Evolutionary conservation across 2,329 filamentous ascomycete species (phyloP), one percentile per base, ranked within the genome.

Genomic region (Ceratocystis smalleyi): DNA sequence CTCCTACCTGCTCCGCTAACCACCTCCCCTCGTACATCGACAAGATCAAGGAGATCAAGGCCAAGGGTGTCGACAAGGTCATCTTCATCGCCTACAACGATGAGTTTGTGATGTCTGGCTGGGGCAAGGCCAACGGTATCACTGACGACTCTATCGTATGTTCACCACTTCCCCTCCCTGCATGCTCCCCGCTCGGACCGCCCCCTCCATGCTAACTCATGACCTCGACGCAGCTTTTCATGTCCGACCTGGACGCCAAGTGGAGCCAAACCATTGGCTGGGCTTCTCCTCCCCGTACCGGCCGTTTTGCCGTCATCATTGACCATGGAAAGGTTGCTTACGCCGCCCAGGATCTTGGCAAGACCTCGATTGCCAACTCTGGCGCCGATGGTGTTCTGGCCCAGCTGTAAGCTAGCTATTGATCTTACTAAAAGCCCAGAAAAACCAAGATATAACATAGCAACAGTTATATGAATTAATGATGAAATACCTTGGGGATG

Each of bases 71-170:
- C 69, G 90, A 95, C 75, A 75, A 87, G 68, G 83, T 95, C 71
- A 82, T 89, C 69, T 83, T 94, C 72, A 86, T 95, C 71, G 88
- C 89, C 67, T 86, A 79, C 79, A 95, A 95, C 76, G 91, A 95
- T 76, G 79, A 85, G 68, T 95, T 81, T 73, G 90, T 95, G 74
- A 92, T 92, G 88, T 86, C 84, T 70, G 89, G 88, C 64, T 94
- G 89, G 89, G 87, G 84, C 76, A 95, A 95, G 82, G 89, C 90
- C 72, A 92, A 95, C 77, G 80, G 81, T 63, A 79, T 92, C 72
- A 85, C 82, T 72, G 83, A 85, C 68, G 86, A 92, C 70, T 80
- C 74, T 66, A 79, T 83, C 69, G 80, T 82, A 70, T 70, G 79
- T 74, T 63, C 32, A 17, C 6, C n/a, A 47, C 59, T 19, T 47